These are phyloP conservation scores for Solidago caesia DNA, from an alignment of 129 eudicot species.

Conservation along the genomic window DNA sequence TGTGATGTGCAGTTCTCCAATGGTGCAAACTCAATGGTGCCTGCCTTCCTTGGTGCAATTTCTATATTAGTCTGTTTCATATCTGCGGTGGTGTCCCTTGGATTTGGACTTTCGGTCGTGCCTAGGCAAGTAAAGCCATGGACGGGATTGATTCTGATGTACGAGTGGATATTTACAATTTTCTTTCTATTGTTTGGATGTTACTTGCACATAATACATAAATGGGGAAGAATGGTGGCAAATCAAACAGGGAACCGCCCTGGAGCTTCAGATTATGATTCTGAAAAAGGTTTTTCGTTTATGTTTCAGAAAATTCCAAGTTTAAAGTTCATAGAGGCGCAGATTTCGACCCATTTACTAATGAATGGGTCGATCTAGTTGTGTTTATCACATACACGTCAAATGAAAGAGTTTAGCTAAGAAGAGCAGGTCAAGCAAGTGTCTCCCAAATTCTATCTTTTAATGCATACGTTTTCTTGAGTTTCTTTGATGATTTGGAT, in stretches of 20 bases:
- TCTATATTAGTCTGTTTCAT: conserved; percentile 65
- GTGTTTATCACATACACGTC: not conserved
- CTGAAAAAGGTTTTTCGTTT: conserved; percentile 65
- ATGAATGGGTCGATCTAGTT: not conserved
- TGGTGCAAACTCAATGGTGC: conserved; percentile 62
- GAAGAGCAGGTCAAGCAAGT: not conserved
- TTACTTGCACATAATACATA: conserved; percentile 58
- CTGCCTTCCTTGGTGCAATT: conserved; percentile 61
- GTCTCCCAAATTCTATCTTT: not conserved
- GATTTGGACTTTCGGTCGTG: conserved; percentile 60
- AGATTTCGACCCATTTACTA: not conserved
- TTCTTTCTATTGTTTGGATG: conserved; percentile 77
- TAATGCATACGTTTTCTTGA: not conserved
- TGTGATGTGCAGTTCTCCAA: conserved; percentile 43
- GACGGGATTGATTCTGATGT: conserved; percentile 89
- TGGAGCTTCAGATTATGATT: conserved; percentile 61
- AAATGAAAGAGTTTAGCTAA: not conserved
- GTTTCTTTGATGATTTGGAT: not conserved
- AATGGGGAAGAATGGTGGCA: conserved; percentile 75
- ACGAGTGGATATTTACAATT: conserved; percentile 84
- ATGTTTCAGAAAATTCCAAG: not conserved
- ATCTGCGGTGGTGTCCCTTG: conserved; percentile 65
- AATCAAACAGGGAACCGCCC: conserved; percentile 51
- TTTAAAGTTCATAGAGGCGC: not conserved
- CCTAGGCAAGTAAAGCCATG: conserved; percentile 93